Evolutionary conservation across 495 filamentous ascomycete species (phyloP), one percentile per base, ranked within the genome.

Genomic region (Corynascus novoguineensis): DNA sequence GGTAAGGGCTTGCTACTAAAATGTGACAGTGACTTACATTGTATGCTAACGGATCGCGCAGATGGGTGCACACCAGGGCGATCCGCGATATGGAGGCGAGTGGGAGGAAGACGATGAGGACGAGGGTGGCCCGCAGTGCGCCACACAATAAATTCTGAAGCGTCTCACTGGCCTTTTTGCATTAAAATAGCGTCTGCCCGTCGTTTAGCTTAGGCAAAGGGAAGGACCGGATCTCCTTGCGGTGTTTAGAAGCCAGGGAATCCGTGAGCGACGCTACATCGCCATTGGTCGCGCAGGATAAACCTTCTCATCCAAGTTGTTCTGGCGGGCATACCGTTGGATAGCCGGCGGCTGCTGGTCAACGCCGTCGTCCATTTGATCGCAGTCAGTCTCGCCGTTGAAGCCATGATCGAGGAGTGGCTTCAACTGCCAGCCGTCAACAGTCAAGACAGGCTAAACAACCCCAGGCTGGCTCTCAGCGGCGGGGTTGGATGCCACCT

Each of bases 41-140:
- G 10, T 9, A 38, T 5, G 55, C 64, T 69, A 51, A 69, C 57
- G 28, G 22, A n/a, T 8, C 5, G 21, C n/a, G 1, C 58, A 83
- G 79, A 86, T 86, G 73, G 85, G 84, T 27, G 81, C 75, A 29
- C 68, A 84, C 37, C 83, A 83, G 45, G 83, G 83, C 47, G 87
- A 90, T 67, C 82, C 81, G 7, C 73, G 86, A 52, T 87, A 80
- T 32, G 60, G 81, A 11, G 83, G 80, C 29, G 87, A 83, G 11
- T 92, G 87, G 84, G 85, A 86, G 57, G 88, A 96, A 59, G 90
- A 90, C 3, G 87, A 96, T 60, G 90, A 92, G 2, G 88, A 65
- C 1, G 77, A 71, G 11, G 79, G 73, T 38, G 68, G 70, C 40
- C 72, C 85, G 34, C 92, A 97, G 73, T 97, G 92, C 70, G 81